Conservation (phyloP, 75 land plant species). For the Gnetum montanum region DNA sequence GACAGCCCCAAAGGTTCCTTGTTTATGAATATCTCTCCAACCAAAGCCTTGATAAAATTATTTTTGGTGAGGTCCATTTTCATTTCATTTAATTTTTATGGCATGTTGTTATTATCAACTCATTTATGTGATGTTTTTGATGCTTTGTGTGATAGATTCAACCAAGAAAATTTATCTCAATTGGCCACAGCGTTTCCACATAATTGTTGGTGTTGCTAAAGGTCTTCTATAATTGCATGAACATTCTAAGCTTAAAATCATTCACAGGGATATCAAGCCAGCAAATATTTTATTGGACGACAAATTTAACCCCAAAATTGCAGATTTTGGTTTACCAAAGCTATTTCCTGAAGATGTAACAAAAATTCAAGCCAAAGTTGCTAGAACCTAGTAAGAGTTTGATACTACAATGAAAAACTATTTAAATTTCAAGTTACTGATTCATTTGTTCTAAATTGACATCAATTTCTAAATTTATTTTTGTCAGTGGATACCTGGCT, state of each 20-base stretch:
- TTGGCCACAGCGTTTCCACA: constrained; percentile 23
- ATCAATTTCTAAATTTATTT: no score
- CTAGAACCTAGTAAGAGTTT: constrained; percentile 46
- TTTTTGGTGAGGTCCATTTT: background rate
- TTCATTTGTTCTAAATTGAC: no score
- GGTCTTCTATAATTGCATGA: constrained; percentile 31
- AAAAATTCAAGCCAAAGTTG: constrained; percentile 34
- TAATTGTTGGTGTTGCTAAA: constrained; percentile 23
- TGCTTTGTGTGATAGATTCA: background rate
- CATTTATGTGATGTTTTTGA: background rate
- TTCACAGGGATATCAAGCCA: constrained; percentile 75
- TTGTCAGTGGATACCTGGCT: no score
- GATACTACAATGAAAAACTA: background rate
- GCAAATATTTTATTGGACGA: constrained; percentile 62
- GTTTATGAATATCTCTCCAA: background rate
- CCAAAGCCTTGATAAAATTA: background rate
- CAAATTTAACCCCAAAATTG: constrained; percentile 49
- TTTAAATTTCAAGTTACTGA: no score
- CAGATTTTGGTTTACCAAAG: constrained; percentile 60
- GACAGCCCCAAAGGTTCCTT: background rate
- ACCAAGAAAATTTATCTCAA: background rate
- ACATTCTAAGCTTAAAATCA: constrained; percentile 46
- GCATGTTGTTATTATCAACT: background rate
- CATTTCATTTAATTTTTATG: background rate
- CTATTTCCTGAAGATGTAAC: constrained; percentile 47